phyloP scores from a whole-genome alignment of 345 rosid genomes.

The Hibiscus tridactylites region DNA sequence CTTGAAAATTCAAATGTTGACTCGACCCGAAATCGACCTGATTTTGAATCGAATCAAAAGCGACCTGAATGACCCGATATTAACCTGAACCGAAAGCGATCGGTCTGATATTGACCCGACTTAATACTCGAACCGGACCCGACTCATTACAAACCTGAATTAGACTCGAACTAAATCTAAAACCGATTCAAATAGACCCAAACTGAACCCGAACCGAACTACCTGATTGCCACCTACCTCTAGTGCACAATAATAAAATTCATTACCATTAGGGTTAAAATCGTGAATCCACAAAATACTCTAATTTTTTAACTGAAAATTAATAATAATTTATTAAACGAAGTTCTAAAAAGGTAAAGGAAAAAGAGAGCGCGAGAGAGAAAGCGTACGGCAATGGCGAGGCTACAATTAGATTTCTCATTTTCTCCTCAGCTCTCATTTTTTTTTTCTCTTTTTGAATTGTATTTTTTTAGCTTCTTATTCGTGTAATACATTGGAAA shows the following conservation, averaged over 20 bases:
- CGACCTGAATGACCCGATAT: no score
- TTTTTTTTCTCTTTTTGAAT: not conserved
- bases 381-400: slow-evolving; percentile 25
- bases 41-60: no score
- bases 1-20: no score
- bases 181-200: no score
- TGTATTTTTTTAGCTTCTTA: not conserved
- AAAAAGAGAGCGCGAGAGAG: slow-evolving; percentile 12
- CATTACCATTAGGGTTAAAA: not conserved
- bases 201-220: no score
- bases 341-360: not conserved
- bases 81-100: no score
- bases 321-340: not conserved
- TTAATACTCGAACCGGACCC: no score
- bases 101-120: no score
- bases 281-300: not conserved
- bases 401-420: not conserved
- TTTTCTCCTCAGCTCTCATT: not conserved
- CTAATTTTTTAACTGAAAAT: not conserved
- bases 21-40: no score
- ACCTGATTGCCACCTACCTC: no score
- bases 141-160: no score
- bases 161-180: no score
- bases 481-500: not conserved
- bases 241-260: not conserved